Evolutionary conservation across 2,329 filamentous ascomycete species (phyloP), one percentile per base, ranked within the genome.

Genomic region (Pseudocercospora cruenta): DNA sequence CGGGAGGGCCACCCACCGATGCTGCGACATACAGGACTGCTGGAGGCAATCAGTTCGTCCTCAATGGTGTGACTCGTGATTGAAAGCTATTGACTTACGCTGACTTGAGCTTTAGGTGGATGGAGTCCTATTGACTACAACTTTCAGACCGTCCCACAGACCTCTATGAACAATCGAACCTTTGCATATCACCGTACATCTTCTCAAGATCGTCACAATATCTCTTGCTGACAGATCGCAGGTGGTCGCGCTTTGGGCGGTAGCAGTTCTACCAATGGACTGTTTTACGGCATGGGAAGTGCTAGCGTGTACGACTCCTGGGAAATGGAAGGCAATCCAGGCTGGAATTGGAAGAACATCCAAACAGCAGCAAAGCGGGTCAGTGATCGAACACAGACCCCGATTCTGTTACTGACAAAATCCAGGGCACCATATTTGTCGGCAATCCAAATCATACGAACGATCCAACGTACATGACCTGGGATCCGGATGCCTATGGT

Each of bases 101-200:
- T 60, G 24, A 58, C 12, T n/a, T 10, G 12, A 10, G 14, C n/a
- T 5, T 19, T 24, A 65, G 63, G 63, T 5, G 59, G 36, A 8
- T 61, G 59, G 55, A 65, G 62, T 53, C 16, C 60, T n/a, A 63
- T 69, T 22, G 67, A 69, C 55, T 69, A 69, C 59, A 70, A 70
- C n/a, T 68, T 70, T 49, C 47, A 53, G 33, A 68, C 68, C 3
- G 63, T 65, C 16, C 45, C 63, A 4, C 68, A 70, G 49, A 31
- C 43, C 16, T 43, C 64, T 24, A 47, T 70, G 63, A 66, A 70
- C 63, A 70, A 70, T 36, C 66, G 63, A 19, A 68, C 66, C 14
- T 59, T 70, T 5, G 43, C 49, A 33, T 70, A 70, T 36, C 63
- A 70, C 58, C 68, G 68, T 59, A 43, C 22, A 59, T 31, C 43